Percentiles rank a stretch among this genome's conserved stretches.
Evolutionary conservation across 2,329 filamentous ascomycete genomes (phyloP).

Genomic region (Trichoderma afroharzianum): DNA sequence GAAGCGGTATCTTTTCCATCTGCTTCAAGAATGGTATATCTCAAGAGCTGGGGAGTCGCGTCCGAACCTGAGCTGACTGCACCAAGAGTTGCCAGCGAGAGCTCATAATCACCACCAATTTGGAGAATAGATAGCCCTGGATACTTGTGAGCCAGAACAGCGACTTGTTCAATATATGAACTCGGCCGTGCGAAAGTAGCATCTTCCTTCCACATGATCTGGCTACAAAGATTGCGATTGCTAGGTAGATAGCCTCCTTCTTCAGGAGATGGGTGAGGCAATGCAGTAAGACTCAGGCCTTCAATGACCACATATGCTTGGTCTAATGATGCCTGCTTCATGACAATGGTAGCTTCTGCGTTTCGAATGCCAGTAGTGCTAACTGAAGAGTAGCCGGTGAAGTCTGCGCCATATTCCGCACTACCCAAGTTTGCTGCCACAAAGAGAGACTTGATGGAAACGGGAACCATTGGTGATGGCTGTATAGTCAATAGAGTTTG

Average conservation of each 20-base stretch:
- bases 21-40: slow-evolving; percentile 31
- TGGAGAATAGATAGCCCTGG: slow-evolving; percentile 39
- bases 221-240: slow-evolving; percentile 46
- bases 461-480: slow-evolving; percentile 47
- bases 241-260: slow-evolving; percentile 43
- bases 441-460: slow-evolving; percentile 43
- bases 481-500: slow-evolving; percentile 49
- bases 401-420: slow-evolving; percentile 29
- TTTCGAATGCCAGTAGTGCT: slow-evolving; percentile 34
- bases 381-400: slow-evolving; percentile 42
- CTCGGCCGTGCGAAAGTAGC: slow-evolving; percentile 24
- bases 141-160: slow-evolving; percentile 37
- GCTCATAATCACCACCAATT: slow-evolving; percentile 28
- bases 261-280: slow-evolving; percentile 28
- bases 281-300: slow-evolving; percentile 41
- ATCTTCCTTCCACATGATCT: slow-evolving; percentile 47
- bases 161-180: slow-evolving; percentile 28
- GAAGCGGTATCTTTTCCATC: slow-evolving; percentile 1
- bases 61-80: slow-evolving; percentile 22
- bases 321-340: slow-evolving; percentile 35
- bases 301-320: slow-evolving; percentile 41
- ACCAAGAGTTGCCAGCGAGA: slow-evolving; percentile 27
- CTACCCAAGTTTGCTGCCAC: slow-evolving; percentile 39
- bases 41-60: slow-evolving; percentile 32
- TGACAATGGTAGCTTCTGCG: slow-evolving; percentile 42